Percentiles rank a stretch among this genome's conserved stretches.
Evolutionary conservation across 257 asterid genomes (phyloP).

Genomic region (Scutellaria galericulata): DNA sequence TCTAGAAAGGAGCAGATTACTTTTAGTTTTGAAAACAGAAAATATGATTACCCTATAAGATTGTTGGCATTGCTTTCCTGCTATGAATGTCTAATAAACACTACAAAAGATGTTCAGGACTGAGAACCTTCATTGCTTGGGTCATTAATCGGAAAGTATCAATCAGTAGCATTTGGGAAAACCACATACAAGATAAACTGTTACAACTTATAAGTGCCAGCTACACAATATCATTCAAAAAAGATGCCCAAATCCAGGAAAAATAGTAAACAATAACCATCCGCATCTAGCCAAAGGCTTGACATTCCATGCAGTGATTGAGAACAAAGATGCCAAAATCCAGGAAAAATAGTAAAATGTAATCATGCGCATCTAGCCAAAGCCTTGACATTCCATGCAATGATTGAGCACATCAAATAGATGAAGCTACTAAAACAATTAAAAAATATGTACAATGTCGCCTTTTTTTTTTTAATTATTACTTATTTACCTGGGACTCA

Average conservation of each 20-base stretch:
- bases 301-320: too few species aligned
- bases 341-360: not conserved
- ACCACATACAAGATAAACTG: not conserved
- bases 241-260: not conserved
- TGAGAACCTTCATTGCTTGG: constrained; percentile 13
- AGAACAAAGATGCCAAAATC: not conserved
- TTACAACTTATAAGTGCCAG: not conserved
- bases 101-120: constrained; percentile 11
- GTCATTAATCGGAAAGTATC: constrained; percentile 18
- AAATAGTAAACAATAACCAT: constrained; percentile 5
- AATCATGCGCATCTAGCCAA: not conserved
- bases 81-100: not conserved
- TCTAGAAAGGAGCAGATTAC: too few species aligned
- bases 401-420: constrained; percentile 31
- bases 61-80: too few species aligned
- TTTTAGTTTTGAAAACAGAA: too few species aligned
- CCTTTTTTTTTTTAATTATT: not conserved
- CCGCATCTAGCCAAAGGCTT: not conserved
- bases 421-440: not conserved
- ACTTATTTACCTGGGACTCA: constrained; percentile 76
- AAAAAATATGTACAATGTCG: not conserved
- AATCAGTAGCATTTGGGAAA: constrained; percentile 25
- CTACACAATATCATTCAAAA: not conserved
- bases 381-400: not conserved
- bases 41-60: too few species aligned